phyloP scores from a whole-genome alignment of 1,284 basidiomycete species.

The Sanghuangporus weigelae region DNA sequence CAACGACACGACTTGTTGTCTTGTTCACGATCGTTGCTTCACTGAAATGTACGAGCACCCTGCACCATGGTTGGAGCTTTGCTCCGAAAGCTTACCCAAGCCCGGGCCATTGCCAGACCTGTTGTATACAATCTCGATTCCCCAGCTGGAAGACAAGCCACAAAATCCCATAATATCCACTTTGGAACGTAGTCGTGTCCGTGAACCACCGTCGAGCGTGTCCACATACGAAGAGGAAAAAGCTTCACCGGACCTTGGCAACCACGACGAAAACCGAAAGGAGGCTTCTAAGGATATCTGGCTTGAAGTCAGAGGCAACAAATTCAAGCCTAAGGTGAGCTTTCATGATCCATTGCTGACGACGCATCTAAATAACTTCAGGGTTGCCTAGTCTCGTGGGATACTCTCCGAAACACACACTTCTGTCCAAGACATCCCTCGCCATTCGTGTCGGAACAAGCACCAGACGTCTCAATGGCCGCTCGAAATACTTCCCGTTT shows the following conservation, averaged over 20 bases:
- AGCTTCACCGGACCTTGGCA: neutral
- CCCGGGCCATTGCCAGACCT: conserved; percentile 9
- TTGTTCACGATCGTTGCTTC: neutral
- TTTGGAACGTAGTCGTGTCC: neutral
- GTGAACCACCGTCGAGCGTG: neutral
- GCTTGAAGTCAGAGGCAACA: neutral
- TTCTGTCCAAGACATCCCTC: conserved; percentile 29
- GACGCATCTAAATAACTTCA: neutral
- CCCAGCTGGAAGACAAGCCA: conserved; percentile 55
- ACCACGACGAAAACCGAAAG: neutral
- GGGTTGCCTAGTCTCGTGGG: conserved; percentile 28
- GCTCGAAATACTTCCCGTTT: conserved; percentile 42
- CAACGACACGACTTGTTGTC: neutral
- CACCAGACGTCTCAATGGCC: conserved; percentile 41
- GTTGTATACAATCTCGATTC: conserved; percentile 49
- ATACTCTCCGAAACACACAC: conserved; percentile 39
- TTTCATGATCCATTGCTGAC: neutral
- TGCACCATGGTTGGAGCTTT: neutral
- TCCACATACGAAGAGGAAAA: neutral
- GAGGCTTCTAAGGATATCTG: neutral
- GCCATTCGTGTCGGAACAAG: conserved; percentile 63
- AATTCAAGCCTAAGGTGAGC: neutral
- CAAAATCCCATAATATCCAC: conserved; percentile 72
- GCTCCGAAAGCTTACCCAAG: neutral
- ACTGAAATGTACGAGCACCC: neutral